These are phyloP conservation scores for Pyricularia sp. DNA, from an alignment of 2,329 filamentous ascomycete species.

Conservation along the genomic window DNA sequence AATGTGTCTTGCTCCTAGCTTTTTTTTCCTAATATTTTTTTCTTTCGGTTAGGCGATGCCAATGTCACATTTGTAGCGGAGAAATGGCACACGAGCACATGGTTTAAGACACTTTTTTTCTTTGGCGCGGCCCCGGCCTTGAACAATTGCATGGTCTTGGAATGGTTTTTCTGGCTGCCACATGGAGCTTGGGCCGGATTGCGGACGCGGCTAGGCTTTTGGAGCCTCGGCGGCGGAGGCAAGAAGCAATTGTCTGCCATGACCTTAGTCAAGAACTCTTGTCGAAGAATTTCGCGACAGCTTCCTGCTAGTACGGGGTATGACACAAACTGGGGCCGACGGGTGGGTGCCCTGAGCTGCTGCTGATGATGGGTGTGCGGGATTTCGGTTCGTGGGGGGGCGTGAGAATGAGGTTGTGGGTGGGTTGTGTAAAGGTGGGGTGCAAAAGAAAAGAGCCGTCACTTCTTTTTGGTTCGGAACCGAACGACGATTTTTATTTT, in stretches of 20 bases:
- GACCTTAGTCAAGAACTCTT: neutral
- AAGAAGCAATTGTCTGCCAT: neutral
- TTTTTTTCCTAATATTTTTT: neutral
- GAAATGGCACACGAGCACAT: constrained; percentile 5
- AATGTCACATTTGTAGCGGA: constrained; percentile 4
- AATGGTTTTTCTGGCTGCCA: neutral
- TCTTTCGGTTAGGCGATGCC: neutral
- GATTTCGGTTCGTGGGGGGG: neutral
- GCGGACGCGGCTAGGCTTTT: neutral
- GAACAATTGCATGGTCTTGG: neutral
- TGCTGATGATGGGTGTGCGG: neutral
- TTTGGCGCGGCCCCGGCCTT: neutral
- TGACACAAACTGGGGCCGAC: neutral
- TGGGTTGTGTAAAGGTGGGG: neutral
- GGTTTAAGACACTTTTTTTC: neutral
- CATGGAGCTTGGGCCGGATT: neutral
- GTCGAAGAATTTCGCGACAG: neutral
- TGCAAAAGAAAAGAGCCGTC: neutral
- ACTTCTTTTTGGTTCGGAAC: neutral
- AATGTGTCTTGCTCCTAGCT: neutral
- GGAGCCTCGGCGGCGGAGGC: neutral
- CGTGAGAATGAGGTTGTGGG: neutral
- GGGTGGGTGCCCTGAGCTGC: neutral
- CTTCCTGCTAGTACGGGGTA: neutral
- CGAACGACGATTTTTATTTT: neutral